A percentile compares a stretch with the other conserved stretches of the same genome.
These are phyloP conservation scores for Chaetomiaceae sp. DNA, from an alignment of 2,329 filamentous ascomycete species.

Conservation along the genomic window DNA sequence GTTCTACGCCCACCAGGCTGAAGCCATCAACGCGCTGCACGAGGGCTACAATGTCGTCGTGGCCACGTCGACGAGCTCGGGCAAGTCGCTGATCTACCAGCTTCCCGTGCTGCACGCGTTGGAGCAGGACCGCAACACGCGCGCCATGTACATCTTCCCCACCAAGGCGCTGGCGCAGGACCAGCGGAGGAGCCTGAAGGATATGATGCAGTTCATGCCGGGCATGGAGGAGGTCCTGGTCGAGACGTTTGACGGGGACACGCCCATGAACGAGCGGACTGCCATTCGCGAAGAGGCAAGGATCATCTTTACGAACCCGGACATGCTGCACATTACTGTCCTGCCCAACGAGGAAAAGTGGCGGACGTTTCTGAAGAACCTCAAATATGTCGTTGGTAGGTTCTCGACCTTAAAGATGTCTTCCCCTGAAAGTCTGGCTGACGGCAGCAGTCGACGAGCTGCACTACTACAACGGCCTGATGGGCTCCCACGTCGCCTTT, in stretches of 20 bases:
- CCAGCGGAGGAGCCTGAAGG: slow-evolving; percentile 80
- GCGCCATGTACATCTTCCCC: slow-evolving; percentile 97
- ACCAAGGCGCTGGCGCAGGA: slow-evolving; percentile 96
- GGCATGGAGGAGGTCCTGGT: slow-evolving; percentile 71
- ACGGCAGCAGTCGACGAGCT: slow-evolving; percentile 63
- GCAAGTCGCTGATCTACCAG: slow-evolving; percentile 97
- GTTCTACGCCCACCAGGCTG: slow-evolving; percentile 86
- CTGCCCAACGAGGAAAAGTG: slow-evolving; percentile 86
- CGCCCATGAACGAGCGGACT: slow-evolving; percentile 73
- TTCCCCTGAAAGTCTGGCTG: not conserved
- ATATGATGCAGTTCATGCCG: slow-evolving; percentile 76
- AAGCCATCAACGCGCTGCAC: slow-evolving; percentile 84
- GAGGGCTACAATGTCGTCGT: slow-evolving; percentile 84
- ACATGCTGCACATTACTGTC: slow-evolving; percentile 95
- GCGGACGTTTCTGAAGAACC: slow-evolving; percentile 80
- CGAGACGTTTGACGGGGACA: slow-evolving; percentile 96
- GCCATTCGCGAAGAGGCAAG: slow-evolving; percentile 79
- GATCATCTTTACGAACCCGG: slow-evolving; percentile 95
- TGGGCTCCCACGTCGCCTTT: slow-evolving; percentile 89
- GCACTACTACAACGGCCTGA: slow-evolving; percentile 92
- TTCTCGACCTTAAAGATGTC: not conserved
- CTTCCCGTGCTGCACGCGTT: slow-evolving; percentile 84
- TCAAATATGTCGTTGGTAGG: slow-evolving; percentile 72
- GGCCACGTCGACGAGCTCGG: slow-evolving; percentile 90
- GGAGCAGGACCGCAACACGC: slow-evolving; percentile 67